Conservation (phyloP, 352 stramenopile species). For the Pseudoperonospora humuli region DNA sequence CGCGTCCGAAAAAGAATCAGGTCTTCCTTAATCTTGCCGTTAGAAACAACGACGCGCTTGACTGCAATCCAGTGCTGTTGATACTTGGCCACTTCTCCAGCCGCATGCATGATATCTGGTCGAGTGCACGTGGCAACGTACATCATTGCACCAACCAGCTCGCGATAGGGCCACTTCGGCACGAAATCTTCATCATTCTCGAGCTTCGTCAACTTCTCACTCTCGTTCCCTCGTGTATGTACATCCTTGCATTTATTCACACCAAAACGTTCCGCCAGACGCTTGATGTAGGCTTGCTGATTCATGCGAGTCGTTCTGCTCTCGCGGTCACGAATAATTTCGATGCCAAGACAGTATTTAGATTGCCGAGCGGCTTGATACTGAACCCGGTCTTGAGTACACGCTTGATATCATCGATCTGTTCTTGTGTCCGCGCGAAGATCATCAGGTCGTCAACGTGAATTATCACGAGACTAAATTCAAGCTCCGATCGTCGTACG, state of each 20-base stretch:
- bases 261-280: background rate
- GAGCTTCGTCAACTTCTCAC: slow-evolving; percentile 3
- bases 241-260: background rate
- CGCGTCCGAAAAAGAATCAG: background rate
- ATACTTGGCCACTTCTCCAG: background rate
- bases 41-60: background rate
- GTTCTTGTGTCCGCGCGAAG: background rate
- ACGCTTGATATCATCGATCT: background rate
- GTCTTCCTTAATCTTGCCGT: background rate
- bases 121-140: background rate
- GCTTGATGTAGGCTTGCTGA: background rate
- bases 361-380: too few relatives aligned
- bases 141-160: slow-evolving; percentile 2
- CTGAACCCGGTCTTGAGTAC: background rate
- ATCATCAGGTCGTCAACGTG: background rate
- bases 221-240: background rate
- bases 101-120: background rate
- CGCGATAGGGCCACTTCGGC: slow-evolving; percentile 1
- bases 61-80: background rate
- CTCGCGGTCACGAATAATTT: background rate
- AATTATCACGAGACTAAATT: background rate
- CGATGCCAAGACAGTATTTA: background rate
- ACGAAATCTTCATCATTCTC: background rate
- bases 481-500: background rate
- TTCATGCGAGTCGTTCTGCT: background rate